Base-by-base conservation (phyloP, 495 filamentous ascomycete genomes). In the Pyrenula aspistea region DNA sequence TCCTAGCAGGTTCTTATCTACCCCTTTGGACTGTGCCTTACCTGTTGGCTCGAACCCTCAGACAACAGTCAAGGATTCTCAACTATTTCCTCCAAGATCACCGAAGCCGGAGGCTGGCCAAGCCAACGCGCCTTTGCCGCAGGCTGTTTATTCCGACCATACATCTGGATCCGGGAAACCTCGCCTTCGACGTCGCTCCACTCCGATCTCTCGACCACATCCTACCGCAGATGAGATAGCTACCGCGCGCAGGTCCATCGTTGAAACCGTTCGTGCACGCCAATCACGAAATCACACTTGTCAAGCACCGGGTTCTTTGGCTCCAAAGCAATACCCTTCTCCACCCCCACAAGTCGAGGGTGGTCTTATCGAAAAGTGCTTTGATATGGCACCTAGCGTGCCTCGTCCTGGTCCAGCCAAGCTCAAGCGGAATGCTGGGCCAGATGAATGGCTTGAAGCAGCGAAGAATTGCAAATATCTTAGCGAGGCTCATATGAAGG, bases 391-490 rank as follows among this genome's bases (percentile, higher is more conserved):
- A 58, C 78, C 74, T 57, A 84, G 79, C 61, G 81, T 92, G 61
- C 91, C 92, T 23, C 88, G 89, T 68, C 91, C 93, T 49, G 92
- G 93, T 31, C 89, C 92, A 50, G 90, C 91, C 53, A 91, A 87
- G 65, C 75, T 96, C 25, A 82, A 82, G 49, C 80, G 84, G 24
- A 85, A 85, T 66, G 88, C 89, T 49, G 89, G 88, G 20, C 84
- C 91, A n/a, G 89, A 95, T 64, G 90, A 97, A 73, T 98, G 93
- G 93, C 82, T 97, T 15, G 86, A 91, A 64, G 86, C 88, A 62
- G 93, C 93, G 47, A 95, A 95, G 69, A 86, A 91, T 66, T 97
- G 94, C 77, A 91, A 95, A 66, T 96, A 96, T 68, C 81, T 98
- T 19, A 91, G 92, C 3, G 93, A 98, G 72, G 72, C 83, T 48